Base-by-base conservation (phyloP, 371 early-diverging fungal species). In the Circinella umbellata region DNA sequence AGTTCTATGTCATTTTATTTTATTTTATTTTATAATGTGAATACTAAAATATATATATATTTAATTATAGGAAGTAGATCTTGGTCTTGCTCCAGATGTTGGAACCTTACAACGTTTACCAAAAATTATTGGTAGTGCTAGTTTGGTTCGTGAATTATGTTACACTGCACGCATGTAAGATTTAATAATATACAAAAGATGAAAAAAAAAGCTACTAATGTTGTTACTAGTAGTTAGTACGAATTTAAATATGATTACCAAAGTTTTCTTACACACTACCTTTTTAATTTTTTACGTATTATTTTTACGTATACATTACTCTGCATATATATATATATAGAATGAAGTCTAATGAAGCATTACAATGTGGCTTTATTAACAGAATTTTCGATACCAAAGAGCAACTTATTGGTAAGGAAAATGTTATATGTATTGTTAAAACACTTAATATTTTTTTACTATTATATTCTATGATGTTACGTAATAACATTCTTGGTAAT, bases 71-170 rank as follows among this genome's bases (percentile, higher is more conserved):
- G 95, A 96, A 82, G 94, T 97, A 7, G 96, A 96, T 75, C 82
- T 97, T 82, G 96, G 96, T 20, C 71, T 98, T 72, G 95, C 95
- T 36, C 95, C 96, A 3, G 94, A 94, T 75, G 86, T 94, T 15
- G 94, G 97, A 49, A 93, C 97, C 34, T 85, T 98, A 59, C 98
- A 98, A 79, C 89, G 99, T 37, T 83, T 98, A 36, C 97, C 96
- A 47, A 97, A 96, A 80, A 87, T 97, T 8, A 94, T 96, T 66
- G 97, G 96, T 36, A 97, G 94, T 80, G 83, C 89, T 66, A 91
- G 93, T 77, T 89, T 93, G 90, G 93, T 94, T 49, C 91, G 96
- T 69, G 99, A 98, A 67, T 77, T 95, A 14, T 94, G 93, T 73
- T 86, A 88, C 48, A 97, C 98, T 4, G 97, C 89, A 0, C 88